Conservation (phyloP, 2,329 filamentous ascomycete species). For the Coniella vitis region DNA sequence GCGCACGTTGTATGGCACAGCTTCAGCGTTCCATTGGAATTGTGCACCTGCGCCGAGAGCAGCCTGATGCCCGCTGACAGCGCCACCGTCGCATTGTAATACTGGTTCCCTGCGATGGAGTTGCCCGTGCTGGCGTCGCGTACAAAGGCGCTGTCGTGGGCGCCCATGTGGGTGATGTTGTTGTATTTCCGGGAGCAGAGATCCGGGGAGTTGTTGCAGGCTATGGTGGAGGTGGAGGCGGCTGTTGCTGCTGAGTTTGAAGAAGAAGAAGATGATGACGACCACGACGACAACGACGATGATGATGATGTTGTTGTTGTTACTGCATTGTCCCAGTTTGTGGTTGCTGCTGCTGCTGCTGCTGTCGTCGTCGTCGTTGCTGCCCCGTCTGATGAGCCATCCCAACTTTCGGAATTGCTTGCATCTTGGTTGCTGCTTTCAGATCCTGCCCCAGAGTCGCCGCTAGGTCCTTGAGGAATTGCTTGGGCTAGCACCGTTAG, state of each 20-base stretch:
- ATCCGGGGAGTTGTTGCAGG: constrained; percentile 75
- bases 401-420: constrained; percentile 1
- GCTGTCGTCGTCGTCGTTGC: constrained; percentile 5
- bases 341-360: neutral
- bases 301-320: neutral
- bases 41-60: constrained; percentile 66
- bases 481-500: constrained; percentile 12
- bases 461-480: constrained; percentile 6
- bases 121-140: constrained; percentile 55
- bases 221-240: constrained; percentile 30
- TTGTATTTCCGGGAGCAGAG: constrained; percentile 67
- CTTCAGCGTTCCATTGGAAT: constrained; percentile 49
- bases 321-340: too few species aligned
- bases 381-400: neutral
- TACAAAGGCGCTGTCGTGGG: constrained; percentile 68
- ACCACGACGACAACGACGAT: neutral
- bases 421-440: too few species aligned
- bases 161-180: constrained; percentile 71
- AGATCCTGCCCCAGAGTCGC: neutral
- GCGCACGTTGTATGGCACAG: constrained; percentile 65
- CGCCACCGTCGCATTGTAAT: constrained; percentile 63
- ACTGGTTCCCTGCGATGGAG: constrained; percentile 65
- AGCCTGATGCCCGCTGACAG: constrained; percentile 65
- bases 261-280: constrained; percentile 3
- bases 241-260: constrained; percentile 7